phyloP scores from a whole-genome alignment of 1,139 yeast genomes.

The Saccharomycopsis crataegensis region DNA sequence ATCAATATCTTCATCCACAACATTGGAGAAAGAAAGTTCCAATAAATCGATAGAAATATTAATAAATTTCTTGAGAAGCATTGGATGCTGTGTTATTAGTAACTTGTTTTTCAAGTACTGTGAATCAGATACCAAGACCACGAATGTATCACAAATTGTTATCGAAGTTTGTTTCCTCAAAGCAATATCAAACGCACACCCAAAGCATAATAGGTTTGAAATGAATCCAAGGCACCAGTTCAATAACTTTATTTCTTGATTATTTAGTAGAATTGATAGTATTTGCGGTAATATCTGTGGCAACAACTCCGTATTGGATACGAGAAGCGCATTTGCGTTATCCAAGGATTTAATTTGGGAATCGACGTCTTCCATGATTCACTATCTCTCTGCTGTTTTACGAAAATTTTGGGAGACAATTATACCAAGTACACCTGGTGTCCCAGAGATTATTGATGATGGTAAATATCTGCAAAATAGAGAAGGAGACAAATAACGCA shows the following conservation, averaged over 20 bases:
- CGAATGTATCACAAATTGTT: slow-evolving; percentile 2
- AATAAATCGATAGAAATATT: slow-evolving; percentile 4
- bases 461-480: too few relatives aligned
- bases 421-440: too few relatives aligned
- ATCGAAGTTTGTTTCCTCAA: background rate
- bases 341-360: slow-evolving; percentile 4
- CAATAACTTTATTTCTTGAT: background rate
- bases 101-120: background rate
- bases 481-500: too few relatives aligned
- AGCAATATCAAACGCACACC: background rate
- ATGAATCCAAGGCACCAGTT: slow-evolving; percentile 3
- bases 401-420: too few relatives aligned
- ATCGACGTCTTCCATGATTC: slow-evolving; percentile 1
- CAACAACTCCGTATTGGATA: background rate
- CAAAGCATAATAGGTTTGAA: background rate
- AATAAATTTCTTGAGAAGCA: slow-evolving; percentile 3
- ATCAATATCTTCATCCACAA: background rate
- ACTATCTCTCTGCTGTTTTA: background rate
- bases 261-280: background rate
- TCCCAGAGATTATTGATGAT: too few relatives aligned
- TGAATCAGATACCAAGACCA: background rate
- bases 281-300: slow-evolving; percentile 1
- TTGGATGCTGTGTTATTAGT: background rate
- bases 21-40: background rate
- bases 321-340: background rate